Evolutionary conservation across 805 yeast genomes (phyloP).

Genomic region (Schwanniomyces sp.): DNA sequence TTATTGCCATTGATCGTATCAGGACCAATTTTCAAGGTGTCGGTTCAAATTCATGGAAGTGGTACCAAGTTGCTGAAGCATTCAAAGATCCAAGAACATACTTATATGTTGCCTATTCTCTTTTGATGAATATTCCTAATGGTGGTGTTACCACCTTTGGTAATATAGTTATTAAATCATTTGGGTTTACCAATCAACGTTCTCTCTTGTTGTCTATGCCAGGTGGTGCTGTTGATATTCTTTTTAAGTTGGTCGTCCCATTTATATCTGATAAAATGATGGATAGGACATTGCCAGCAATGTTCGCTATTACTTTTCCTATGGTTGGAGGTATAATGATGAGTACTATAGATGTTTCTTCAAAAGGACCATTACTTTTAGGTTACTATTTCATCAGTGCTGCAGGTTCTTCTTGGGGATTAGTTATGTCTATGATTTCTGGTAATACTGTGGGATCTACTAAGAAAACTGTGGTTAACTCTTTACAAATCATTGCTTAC

Average conservation of each 20-base stretch:
- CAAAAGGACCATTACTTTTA: no score
- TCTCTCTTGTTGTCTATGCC: constrained; percentile 34
- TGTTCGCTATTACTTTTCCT: no score
- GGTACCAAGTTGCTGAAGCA: constrained; percentile 52
- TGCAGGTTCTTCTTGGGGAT: neutral
- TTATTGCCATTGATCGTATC: constrained; percentile 49
- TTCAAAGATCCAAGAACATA: constrained; percentile 34
- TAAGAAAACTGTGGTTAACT: constrained; percentile 21
- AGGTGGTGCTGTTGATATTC: constrained; percentile 33
- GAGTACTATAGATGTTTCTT: no score
- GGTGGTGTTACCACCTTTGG: constrained; percentile 6
- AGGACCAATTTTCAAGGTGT: constrained; percentile 27
- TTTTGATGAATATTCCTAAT: neutral
- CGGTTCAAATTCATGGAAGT: constrained; percentile 53
- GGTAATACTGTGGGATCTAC: constrained; percentile 20
- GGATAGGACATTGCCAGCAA: no score
- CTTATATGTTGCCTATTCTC: constrained; percentile 3
- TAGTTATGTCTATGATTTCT: neutral
- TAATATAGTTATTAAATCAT: neutral
- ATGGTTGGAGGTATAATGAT: no score
- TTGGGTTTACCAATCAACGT: constrained; percentile 13
- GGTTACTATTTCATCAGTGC: neutral
- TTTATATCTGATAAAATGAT: constrained; percentile 1
- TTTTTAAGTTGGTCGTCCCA: constrained; percentile 17
- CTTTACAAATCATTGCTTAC: constrained; percentile 19